These are phyloP conservation scores for Gossypium mustelinum DNA, from an alignment of 345 rosid genomes.

Conservation along the genomic window DNA sequence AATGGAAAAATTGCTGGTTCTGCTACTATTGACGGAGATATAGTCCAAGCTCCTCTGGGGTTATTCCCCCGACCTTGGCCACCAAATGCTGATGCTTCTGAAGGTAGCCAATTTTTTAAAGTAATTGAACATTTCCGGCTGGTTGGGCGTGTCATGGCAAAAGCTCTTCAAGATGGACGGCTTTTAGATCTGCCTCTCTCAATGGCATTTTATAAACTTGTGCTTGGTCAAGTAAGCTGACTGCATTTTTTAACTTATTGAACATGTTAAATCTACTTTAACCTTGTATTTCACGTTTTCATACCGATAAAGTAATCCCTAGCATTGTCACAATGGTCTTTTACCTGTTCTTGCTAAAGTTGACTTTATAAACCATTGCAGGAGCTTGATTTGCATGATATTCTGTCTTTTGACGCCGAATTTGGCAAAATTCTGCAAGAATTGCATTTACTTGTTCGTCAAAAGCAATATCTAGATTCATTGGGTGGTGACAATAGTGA, in stretches of 20 bases:
- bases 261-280: neutral
- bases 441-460: constrained; percentile 62
- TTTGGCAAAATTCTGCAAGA: constrained; percentile 89
- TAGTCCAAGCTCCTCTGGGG: constrained; percentile 80
- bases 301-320: neutral
- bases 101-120: constrained; percentile 66
- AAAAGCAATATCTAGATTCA: constrained; percentile 71
- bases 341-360: constrained; percentile 4
- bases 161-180: constrained; percentile 99
- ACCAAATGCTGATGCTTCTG: constrained; percentile 62
- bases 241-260: neutral
- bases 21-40: constrained; percentile 39
- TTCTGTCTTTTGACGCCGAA: constrained; percentile 71
- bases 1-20: constrained; percentile 37
- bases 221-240: constrained; percentile 77
- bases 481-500: constrained; percentile 30
- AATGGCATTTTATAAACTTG: constrained; percentile 76
- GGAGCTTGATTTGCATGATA: constrained; percentile 97
- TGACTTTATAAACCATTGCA: constrained; percentile 31
- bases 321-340: neutral
- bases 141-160: constrained; percentile 95
- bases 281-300: too few species aligned
- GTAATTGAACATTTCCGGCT: constrained; percentile 80
- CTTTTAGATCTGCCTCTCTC: constrained; percentile 87
- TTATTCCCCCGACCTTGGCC: constrained; percentile 96